Evolutionary conservation across 1,284 basidiomycete species (phyloP).

Genomic region (Afroboletus lepidellus): DNA sequence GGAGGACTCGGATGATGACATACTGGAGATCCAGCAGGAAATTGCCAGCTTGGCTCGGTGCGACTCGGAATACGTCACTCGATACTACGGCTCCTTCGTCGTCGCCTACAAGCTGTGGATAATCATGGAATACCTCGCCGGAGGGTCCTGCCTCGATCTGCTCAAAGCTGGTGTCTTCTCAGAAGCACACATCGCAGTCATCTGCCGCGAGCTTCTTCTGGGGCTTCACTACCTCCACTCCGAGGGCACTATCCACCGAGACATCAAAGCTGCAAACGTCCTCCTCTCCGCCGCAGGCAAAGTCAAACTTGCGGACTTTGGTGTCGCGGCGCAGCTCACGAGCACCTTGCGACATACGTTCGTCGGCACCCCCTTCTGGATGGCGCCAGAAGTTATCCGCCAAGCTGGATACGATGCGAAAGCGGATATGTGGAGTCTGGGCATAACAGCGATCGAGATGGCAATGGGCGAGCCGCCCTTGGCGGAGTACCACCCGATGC

Average conservation of each 20-base stretch:
- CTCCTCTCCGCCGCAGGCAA: conserved; percentile 87
- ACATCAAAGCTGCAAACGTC: conserved; percentile 98
- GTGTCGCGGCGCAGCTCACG: conserved; percentile 90
- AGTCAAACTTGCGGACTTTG: conserved; percentile 97
- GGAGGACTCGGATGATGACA: conserved; percentile 92
- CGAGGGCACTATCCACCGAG: conserved; percentile 95
- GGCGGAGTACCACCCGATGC: conserved; percentile 94
- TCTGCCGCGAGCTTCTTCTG: conserved; percentile 90
- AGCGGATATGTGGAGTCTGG: conserved; percentile 96
- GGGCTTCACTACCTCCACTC: conserved; percentile 94
- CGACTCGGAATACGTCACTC: conserved; percentile 93
- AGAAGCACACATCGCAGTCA: conserved; percentile 91
- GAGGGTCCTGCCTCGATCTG: conserved; percentile 96
- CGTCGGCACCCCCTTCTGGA: conserved; percentile 96
- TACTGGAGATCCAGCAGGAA: conserved; percentile 96
- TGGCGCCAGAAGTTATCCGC: conserved; percentile 96
- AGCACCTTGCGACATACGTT: conserved; percentile 90
- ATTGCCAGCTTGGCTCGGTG: conserved; percentile 94
- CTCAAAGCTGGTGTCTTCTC: conserved; percentile 89
- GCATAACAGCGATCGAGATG: conserved; percentile 96
- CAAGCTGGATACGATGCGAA: conserved; percentile 96
- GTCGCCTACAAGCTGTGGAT: conserved; percentile 98
- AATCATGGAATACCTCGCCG: conserved; percentile 98
- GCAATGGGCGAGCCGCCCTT: conserved; percentile 92
- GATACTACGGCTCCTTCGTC: conserved; percentile 97